Evolutionary conservation across 345 rosid genomes (phyloP).

Genomic region (Nasturtium officinale): DNA sequence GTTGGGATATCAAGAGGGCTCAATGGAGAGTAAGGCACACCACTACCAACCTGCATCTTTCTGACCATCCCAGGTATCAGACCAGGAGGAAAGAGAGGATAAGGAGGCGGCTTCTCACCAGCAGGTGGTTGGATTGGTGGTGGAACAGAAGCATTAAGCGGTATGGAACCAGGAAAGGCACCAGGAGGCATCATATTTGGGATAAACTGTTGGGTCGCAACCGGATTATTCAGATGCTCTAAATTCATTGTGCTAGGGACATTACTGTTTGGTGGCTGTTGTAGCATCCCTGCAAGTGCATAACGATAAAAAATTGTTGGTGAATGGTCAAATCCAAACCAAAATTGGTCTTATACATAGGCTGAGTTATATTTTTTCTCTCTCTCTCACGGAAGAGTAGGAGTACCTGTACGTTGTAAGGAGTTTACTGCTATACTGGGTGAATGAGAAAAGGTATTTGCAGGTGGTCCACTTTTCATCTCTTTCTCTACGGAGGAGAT

Average conservation of each 20-base stretch:
- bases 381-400: slow-evolving; percentile 4
- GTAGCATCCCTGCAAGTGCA: slow-evolving; percentile 50
- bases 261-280: slow-evolving; percentile 46
- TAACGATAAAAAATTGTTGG: slow-evolving; percentile 16
- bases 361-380: neutral
- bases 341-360: neutral
- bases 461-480: slow-evolving; percentile 73
- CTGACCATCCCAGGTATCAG: slow-evolving; percentile 98
- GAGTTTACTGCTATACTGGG: slow-evolving; percentile 59
- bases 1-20: slow-evolving; percentile 98
- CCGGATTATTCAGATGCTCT: slow-evolving; percentile 55
- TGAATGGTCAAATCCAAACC: neutral
- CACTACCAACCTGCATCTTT: slow-evolving; percentile 98
- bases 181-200: slow-evolving; percentile 58
- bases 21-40: slow-evolving; percentile 94
- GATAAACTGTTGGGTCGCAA: slow-evolving; percentile 62
- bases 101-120: slow-evolving; percentile 80
- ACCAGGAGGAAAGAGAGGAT: slow-evolving; percentile 97
- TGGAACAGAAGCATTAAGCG: slow-evolving; percentile 60
- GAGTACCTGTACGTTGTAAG: slow-evolving; percentile 40
- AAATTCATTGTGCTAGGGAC: slow-evolving; percentile 49
- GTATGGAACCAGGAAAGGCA: slow-evolving; percentile 66
- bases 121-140: slow-evolving; percentile 51
- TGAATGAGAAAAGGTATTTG: slow-evolving; percentile 57
- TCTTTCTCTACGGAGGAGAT: slow-evolving; percentile 78